These are phyloP conservation scores for Magnaporthiopsis incrustans DNA, from an alignment of 2,329 filamentous ascomycete genomes.

Conservation along the genomic window DNA sequence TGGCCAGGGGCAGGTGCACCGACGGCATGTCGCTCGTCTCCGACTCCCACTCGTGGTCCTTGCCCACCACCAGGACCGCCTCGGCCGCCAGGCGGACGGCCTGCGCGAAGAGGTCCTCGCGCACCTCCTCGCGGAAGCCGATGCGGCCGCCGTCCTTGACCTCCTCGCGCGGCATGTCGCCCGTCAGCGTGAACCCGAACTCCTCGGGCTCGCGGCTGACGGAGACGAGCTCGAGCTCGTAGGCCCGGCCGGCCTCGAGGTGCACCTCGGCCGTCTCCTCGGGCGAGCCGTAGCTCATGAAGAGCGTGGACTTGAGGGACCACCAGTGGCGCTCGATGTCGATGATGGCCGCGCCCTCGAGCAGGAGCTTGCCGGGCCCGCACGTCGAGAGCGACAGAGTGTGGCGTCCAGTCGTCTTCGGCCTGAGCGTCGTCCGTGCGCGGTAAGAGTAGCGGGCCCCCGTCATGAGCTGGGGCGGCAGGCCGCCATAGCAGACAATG, in stretches of 20 bases:
- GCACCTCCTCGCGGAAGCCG: conserved; percentile 35
- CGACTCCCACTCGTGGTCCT: conserved; percentile 75
- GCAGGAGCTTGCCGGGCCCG: no score
- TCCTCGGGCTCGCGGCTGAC: conserved; percentile 15
- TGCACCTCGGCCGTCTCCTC: conserved; percentile 47
- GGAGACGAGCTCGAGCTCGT: conserved; percentile 37
- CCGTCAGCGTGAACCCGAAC: conserved; percentile 43
- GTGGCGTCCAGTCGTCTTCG: no score
- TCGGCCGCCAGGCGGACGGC: conserved; percentile 60
- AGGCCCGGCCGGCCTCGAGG: conserved; percentile 44
- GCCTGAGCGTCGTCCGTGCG: no score
- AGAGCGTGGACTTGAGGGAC: conserved; percentile 37
- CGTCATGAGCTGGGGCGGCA: no score
- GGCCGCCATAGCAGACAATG: no score
- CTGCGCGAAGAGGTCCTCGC: conserved; percentile 51
- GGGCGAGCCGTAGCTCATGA: conserved; percentile 49
- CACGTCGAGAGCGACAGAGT: no score
- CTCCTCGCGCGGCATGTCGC: conserved; percentile 38
- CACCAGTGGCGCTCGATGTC: conserved; percentile 47
- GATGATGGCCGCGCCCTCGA: no score
- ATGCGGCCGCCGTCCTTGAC: conserved; percentile 52
- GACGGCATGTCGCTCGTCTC: conserved; percentile 72
- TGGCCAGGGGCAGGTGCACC: conserved; percentile 65
- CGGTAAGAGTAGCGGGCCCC: no score
- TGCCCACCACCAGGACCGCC: conserved; percentile 64